Base-by-base conservation (phyloP, 2,329 filamentous ascomycete species). In the Colletotrichum sp. region DNA sequence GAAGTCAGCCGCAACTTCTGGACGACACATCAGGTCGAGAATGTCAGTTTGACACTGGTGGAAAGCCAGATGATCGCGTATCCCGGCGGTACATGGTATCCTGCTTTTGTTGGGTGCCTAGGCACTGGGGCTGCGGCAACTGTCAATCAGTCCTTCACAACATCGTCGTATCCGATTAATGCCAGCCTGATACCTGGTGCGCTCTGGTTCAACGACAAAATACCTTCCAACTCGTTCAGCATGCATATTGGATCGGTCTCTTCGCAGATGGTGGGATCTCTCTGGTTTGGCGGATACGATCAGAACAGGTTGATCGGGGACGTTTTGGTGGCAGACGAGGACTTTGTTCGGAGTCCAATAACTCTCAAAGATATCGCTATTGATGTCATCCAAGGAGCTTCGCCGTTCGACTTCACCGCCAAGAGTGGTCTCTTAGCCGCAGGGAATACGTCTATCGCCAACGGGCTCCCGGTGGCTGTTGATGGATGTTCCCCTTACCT, bases 271-370 rank as follows among this genome's bases (percentile, higher is more conserved):
- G 62, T 77, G 0, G 84, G 83, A 0, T 87, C 86, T 1, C 78
- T 87, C 7, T 79, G 82, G 21, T 82, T 85, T 59, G 86, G 85
- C 5, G 85, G 85, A 1, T 87, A 86, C 73, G 86, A 87, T 74
- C 80, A 81, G 73, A 83, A 82, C 43, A 83, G 86, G n/a, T 77
- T 86, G 10, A 43, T 85, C 3, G 84, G 84, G 0, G 80, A 84
- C 13, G 74, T 83, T 18, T 74, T 84, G 3, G 59, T 55, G 5
- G 78, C 78, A 3, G 76, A 77, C 28, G 52, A 68, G 5, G 63
- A 63, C 32, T 74, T 75, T 16, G 78, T 77, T 14, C 75, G 77
- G 56, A 79, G 80, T 61, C 79, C 78, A 9, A 79, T 84, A 68
- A 78, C 78, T 3, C 75, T 89, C 9, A 78, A 81, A 13, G 86